Evolutionary conservation across 1,284 basidiomycete species (phyloP).

Genomic region (Porogramme epimiltina): DNA sequence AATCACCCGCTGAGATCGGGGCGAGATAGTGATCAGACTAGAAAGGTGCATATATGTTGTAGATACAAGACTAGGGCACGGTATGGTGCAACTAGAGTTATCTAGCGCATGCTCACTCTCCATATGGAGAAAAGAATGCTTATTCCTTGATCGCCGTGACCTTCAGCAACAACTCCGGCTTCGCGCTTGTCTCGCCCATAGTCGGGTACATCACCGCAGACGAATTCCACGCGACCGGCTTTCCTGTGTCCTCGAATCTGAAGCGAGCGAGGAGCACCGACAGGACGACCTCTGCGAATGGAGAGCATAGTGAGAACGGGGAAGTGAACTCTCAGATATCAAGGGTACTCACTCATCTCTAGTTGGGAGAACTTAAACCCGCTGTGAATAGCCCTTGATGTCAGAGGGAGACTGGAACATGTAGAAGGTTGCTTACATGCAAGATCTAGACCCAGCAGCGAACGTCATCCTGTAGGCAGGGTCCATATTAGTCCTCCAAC

Average conservation of each 20-base stretch:
- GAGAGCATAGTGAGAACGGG: too few species aligned
- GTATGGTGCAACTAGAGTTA: too few species aligned
- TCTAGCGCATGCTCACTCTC: too few species aligned
- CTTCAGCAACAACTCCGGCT: not conserved
- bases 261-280: not conserved
- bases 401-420: not conserved
- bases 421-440: constrained; percentile 2
- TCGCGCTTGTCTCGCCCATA: not conserved
- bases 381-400: too few species aligned
- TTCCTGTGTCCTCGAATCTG: not conserved
- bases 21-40: too few species aligned
- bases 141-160: not conserved
- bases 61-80: too few species aligned
- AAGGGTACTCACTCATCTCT: constrained; percentile 1
- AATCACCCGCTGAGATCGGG: too few species aligned
- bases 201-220: not conserved
- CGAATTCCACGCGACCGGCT: not conserved
- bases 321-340: not conserved
- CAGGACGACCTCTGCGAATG: not conserved
- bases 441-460: constrained; percentile 10
- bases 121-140: too few species aligned
- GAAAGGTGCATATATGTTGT: too few species aligned
- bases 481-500: not conserved
- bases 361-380: constrained; percentile 4
- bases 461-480: constrained; percentile 11